Conservation (phyloP, 75 land plant species). For the Pseudotsuga menziesii region DNA sequence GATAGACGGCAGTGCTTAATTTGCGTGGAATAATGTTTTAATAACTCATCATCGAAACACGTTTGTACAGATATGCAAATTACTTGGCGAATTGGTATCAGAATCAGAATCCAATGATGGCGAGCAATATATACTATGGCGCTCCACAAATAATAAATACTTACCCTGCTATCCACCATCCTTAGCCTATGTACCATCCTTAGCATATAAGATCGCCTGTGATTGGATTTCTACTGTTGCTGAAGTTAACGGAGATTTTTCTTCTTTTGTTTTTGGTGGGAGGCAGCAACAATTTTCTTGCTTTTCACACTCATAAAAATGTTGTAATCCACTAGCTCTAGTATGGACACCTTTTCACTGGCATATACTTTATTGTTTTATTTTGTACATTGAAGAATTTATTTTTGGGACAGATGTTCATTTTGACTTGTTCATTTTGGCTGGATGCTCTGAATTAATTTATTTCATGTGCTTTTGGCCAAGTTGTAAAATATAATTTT, state of each 20-base stretch:
- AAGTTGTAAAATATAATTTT: constrained; percentile 9
- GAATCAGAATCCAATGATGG: constrained; percentile 10
- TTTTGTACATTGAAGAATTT: constrained; percentile 8
- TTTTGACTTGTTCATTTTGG: constrained; percentile 4
- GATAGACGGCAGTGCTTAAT: neutral
- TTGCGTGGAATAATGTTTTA: neutral
- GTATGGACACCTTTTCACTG: constrained; percentile 4
- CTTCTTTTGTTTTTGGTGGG: neutral
- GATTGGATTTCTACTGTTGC: constrained; percentile 10
- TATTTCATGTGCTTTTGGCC: constrained; percentile 5
- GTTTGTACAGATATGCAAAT: constrained; percentile 2
- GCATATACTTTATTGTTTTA: constrained; percentile 9
- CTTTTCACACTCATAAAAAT: constrained; percentile 1
- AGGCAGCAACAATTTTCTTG: constrained; percentile 1
- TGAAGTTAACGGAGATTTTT: constrained; percentile 5
- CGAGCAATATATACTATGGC: constrained; percentile 4
- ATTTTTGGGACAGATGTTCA: constrained; percentile 7
- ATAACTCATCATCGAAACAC: neutral
- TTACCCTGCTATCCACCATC: constrained; percentile 2
- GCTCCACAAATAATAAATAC: constrained; percentile 7
- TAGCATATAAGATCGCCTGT: neutral
- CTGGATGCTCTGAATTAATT: constrained; percentile 3
- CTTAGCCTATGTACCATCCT: constrained; percentile 1
- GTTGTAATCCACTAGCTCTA: constrained; percentile 9
- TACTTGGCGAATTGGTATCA: constrained; percentile 12